These are phyloP conservation scores for Thelonectria discophora DNA, from an alignment of 2,329 filamentous ascomycete species.

Conservation along the genomic window DNA sequence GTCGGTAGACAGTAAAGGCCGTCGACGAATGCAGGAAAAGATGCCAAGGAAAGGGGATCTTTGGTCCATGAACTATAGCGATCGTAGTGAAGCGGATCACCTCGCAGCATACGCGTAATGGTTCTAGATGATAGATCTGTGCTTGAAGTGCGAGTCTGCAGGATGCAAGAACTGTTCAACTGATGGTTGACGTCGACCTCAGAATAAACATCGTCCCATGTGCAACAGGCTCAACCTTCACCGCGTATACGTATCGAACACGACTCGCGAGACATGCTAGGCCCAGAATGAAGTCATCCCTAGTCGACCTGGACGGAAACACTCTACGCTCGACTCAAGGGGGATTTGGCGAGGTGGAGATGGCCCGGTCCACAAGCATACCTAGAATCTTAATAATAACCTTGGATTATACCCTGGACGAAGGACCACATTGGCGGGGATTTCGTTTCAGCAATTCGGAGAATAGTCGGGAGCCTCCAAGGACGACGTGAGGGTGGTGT, in stretches of 20 bases:
- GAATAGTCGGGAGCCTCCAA: background rate
- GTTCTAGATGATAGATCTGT: no score
- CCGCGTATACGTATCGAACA: background rate
- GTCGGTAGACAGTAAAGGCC: background rate
- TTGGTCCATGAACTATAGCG: no score
- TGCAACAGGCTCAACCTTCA: no score
- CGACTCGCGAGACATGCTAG: background rate
- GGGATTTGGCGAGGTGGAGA: background rate
- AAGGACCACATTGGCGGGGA: background rate
- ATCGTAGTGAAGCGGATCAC: no score
- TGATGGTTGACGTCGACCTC: no score
- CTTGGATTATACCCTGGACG: background rate
- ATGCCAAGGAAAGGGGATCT: no score
- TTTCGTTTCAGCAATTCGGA: background rate
- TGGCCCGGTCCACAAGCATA: background rate
- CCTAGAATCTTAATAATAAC: conserved; percentile 2
- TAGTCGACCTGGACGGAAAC: background rate
- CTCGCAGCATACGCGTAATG: no score
- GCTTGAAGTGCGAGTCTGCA: no score
- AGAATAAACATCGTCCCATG: no score
- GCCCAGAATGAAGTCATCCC: background rate
- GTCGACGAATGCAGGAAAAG: background rate
- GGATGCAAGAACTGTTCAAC: no score
- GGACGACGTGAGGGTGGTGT: background rate
- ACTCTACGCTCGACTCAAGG: background rate